phyloP scores from a whole-genome alignment of 2,329 filamentous ascomycete species.

The Thielaviopsis punctulata region DNA sequence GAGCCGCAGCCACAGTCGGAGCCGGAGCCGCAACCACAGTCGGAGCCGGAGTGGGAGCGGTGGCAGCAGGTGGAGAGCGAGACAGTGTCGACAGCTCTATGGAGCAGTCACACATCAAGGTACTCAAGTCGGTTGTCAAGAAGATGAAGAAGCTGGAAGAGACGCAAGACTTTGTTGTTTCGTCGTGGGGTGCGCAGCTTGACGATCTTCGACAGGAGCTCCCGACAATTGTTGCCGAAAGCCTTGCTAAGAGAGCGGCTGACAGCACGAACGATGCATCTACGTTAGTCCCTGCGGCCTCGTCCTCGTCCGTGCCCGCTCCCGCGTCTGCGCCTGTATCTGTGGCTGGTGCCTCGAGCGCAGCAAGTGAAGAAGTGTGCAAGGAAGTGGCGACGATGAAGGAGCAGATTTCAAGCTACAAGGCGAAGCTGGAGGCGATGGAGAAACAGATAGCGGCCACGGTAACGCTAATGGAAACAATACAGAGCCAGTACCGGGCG shows the following conservation, averaged over 20 bases:
- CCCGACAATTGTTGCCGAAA: not conserved
- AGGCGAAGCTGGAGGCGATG: not conserved
- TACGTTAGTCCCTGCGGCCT: too few relatives aligned
- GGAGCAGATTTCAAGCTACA: not conserved
- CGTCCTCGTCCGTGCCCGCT: not conserved
- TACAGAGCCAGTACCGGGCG: conserved; percentile 4
- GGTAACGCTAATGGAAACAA: not conserved
- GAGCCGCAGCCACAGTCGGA: not conserved
- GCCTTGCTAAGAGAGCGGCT: not conserved
- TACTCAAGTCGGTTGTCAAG: not conserved
- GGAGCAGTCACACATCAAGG: not conserved
- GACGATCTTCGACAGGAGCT: conserved; percentile 5
- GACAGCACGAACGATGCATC: too few relatives aligned
- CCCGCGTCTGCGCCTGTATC: not conserved
- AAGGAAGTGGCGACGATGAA: not conserved
- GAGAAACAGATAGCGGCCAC: not conserved
- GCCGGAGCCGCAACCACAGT: too few relatives aligned
- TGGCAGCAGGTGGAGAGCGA: not conserved
- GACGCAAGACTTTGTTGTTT: not conserved
- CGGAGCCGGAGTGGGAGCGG: too few relatives aligned
- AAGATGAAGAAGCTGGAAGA: conserved; percentile 6
- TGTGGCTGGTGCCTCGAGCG: not conserved
- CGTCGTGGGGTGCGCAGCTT: conserved; percentile 3
- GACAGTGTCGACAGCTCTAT: not conserved
- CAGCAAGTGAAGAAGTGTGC: not conserved